A percentile compares a stretch with the other conserved stretches of the same genome.
phyloP scores from a whole-genome alignment of 352 stramenopile genomes.

The Phytopythium sindhum region DNA sequence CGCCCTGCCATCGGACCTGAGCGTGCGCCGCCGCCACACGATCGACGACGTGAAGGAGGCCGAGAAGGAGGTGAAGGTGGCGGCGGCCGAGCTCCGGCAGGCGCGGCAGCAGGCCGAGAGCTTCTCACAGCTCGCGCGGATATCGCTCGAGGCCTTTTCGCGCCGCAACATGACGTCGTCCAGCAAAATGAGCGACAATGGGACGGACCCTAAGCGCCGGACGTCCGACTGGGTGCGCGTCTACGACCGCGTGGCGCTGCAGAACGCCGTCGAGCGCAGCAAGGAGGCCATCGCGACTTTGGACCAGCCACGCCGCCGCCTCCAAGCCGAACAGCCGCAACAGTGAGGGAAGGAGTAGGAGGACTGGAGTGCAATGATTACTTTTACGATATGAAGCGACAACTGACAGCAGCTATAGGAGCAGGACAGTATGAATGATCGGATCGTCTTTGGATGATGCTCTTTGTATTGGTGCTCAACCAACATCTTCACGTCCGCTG shows the following conservation, averaged over 20 bases:
- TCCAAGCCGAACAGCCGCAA: slow-evolving; percentile 1
- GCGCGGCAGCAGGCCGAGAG: slow-evolving; percentile 68
- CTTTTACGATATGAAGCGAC: no score
- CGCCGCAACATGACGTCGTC: slow-evolving; percentile 13
- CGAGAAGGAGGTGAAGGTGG: slow-evolving; percentile 66
- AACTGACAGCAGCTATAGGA: neutral
- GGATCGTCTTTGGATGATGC: no score
- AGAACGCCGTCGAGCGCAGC: slow-evolving; percentile 65
- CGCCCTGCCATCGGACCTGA: slow-evolving; percentile 44
- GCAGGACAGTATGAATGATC: neutral
- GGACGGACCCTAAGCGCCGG: slow-evolving; percentile 6
- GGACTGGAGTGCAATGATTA: no score
- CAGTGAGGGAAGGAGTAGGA: neutral
- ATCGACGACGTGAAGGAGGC: slow-evolving; percentile 77
- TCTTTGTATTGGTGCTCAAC: no score
- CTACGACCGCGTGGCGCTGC: slow-evolving; percentile 63
- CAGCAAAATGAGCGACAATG: slow-evolving; percentile 4
- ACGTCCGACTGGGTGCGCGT: slow-evolving; percentile 55
- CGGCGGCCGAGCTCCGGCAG: slow-evolving; percentile 69
- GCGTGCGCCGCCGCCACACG: slow-evolving; percentile 67
- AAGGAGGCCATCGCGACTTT: slow-evolving; percentile 42
- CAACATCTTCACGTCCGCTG: no score
- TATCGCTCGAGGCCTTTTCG: slow-evolving; percentile 63
- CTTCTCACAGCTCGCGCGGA: slow-evolving; percentile 65
- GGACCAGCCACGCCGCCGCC: slow-evolving; percentile 14